Base-by-base conservation (phyloP, 495 filamentous ascomycete genomes). In the Penicillium egyptiacum region DNA sequence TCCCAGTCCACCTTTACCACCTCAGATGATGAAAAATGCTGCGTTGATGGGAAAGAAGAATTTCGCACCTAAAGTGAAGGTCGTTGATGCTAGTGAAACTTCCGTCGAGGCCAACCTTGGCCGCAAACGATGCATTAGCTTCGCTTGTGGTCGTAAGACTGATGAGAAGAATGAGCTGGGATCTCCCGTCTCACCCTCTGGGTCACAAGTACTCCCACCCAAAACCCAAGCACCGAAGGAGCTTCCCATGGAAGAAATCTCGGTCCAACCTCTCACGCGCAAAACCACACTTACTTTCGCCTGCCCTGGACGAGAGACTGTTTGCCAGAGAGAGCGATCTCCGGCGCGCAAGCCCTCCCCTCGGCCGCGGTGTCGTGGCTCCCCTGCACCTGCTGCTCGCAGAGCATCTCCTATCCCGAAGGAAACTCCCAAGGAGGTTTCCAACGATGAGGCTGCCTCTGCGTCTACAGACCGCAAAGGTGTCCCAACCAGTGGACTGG, bases 81-180 rank as follows among this genome's bases (percentile, higher is more conserved):
- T 73, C 3, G 70, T 57, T 35, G 63, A 64, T 31, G 44, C 66
- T 55, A 66, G 62, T 40, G 79, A 81, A 60, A 75, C 67, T 8
- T 72, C 66, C n/a, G 70, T 84, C 14, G 84, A 86, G 63, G 79
- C 74, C 23, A 76, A 77, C 23, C 68, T 88, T 33, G 86, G 84
- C 19, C 84, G 86, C 64, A 96, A 90, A 75, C 83, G 95, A 47
- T 93, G 89, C 74, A 97, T 98, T 61, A 92, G 83, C 35, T 98
- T 98, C 72, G 93, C 91, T 46, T 97, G 93, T 71, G 88, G 75
- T 22, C 73, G 75, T 12, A 75, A 80, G 50, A 52, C 63, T 23
- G 66, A 72, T 39, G 57, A 57, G 3, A 20, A 69, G 19, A 57
- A 55, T 19, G 58, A 68, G 52, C 46, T 54, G 17, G 67, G 69